Evolutionary conservation across 2,329 filamentous ascomycete genomes (phyloP).

Genomic region (Phoma sp.): DNA sequence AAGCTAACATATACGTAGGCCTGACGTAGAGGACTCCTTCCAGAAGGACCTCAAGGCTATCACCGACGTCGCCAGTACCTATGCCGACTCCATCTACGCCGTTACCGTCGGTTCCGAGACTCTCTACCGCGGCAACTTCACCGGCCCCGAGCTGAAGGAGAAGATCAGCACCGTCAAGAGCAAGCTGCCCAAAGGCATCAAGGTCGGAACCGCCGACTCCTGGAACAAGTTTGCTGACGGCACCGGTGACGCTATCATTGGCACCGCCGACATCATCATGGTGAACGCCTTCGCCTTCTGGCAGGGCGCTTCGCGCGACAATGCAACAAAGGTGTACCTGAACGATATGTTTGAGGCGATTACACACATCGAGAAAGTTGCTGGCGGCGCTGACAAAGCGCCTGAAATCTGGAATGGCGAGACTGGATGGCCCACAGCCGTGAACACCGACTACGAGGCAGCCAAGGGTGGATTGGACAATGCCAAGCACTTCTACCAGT

Average conservation of each 20-base stretch:
- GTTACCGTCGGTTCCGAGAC: slow-evolving; percentile 75
- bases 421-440: slow-evolving; percentile 42
- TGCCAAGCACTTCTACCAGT: slow-evolving; percentile 65
- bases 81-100: slow-evolving; percentile 67
- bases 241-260: slow-evolving; percentile 69
- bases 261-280: slow-evolving; percentile 67
- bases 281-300: slow-evolving; percentile 76
- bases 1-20: slow-evolving; percentile 51
- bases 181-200: slow-evolving; percentile 58
- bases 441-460: slow-evolving; percentile 66
- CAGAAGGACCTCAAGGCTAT: slow-evolving; percentile 66
- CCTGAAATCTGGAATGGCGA: slow-evolving; percentile 62
- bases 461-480: slow-evolving; percentile 66
- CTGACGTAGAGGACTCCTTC: slow-evolving; percentile 68
- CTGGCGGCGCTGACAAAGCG: slow-evolving; percentile 58
- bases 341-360: slow-evolving; percentile 71
- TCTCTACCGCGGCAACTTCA: slow-evolving; percentile 72
- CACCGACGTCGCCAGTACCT: slow-evolving; percentile 55
- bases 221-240: slow-evolving; percentile 77
- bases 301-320: slow-evolving; percentile 66
- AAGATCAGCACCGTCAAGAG: slow-evolving; percentile 69
- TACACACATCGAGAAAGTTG: slow-evolving; percentile 65
- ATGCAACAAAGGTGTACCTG: slow-evolving; percentile 63
- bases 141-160: slow-evolving; percentile 62
- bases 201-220: slow-evolving; percentile 72